Conservation (phyloP, 2,329 filamentous ascomycete species). For the Penicillium sclerotigenum region DNA sequence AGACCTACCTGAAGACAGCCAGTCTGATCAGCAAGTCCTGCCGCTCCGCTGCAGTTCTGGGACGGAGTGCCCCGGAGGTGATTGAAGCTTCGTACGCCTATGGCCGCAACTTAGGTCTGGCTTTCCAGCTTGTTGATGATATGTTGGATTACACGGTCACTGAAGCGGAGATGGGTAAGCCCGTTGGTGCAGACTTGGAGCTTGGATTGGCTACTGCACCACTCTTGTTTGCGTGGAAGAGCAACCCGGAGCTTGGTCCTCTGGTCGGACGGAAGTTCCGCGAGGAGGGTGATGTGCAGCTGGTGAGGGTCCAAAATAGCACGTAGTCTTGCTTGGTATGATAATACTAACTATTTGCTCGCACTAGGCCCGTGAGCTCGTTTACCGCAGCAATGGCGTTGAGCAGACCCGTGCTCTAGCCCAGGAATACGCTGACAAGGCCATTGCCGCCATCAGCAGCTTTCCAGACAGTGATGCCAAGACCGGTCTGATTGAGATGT, state of each 20-base stretch:
- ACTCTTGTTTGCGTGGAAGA: conserved; percentile 91
- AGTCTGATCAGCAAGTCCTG: conserved; percentile 96
- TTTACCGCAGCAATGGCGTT: conserved; percentile 78
- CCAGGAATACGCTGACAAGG: conserved; percentile 84
- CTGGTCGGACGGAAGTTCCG: conserved; percentile 90
- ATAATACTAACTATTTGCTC: conserved; percentile 12
- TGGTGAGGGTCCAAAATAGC: conserved; percentile 54
- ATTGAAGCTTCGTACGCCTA: conserved; percentile 91
- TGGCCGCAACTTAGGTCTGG: conserved; percentile 87
- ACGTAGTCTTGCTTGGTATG: neutral
- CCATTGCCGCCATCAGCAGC: conserved; percentile 73
- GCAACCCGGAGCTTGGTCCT: conserved; percentile 75
- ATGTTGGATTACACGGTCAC: conserved; percentile 94
- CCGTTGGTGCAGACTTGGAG: conserved; percentile 89
- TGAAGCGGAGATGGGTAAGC: conserved; percentile 84
- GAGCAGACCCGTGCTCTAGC: conserved; percentile 89
- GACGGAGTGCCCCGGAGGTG: conserved; percentile 70
- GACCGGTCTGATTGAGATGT: conserved; percentile 87
- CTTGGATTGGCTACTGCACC: conserved; percentile 91
- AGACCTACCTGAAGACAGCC: conserved; percentile 96
- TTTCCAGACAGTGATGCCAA: conserved; percentile 97
- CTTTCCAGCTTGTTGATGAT: conserved; percentile 96
- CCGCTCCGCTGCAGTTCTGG: conserved; percentile 81
- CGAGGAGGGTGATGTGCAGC: conserved; percentile 75
- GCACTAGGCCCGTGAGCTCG: conserved; percentile 75